Conservation (phyloP, 257 asterid genomes). For the Misopates orontium region DNA sequence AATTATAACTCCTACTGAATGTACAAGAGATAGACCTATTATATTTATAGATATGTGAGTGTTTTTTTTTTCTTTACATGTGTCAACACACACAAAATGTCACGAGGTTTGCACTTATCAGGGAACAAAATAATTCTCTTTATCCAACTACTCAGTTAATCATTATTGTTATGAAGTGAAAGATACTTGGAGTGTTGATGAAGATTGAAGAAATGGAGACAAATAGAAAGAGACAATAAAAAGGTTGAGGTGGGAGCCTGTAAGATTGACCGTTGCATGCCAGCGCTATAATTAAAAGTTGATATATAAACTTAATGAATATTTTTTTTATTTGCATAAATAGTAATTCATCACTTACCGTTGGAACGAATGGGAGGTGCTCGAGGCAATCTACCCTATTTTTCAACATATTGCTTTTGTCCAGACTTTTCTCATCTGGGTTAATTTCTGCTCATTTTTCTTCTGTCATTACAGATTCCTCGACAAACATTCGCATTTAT, state of each 20-base stretch:
- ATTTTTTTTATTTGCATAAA: neutral
- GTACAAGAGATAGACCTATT: too few relatives aligned
- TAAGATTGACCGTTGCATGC: slow-evolving; percentile 20
- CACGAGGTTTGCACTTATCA: neutral
- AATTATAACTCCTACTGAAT: too few relatives aligned
- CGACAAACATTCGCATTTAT: too few relatives aligned
- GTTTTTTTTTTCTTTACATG: too few relatives aligned
- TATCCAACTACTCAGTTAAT: neutral
- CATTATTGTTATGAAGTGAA: slow-evolving; percentile 2
- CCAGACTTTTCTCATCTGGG: too few relatives aligned
- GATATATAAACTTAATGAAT: neutral
- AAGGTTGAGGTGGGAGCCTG: slow-evolving; percentile 43
- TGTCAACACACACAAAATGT: too few relatives aligned
- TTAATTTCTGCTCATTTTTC: neutral
- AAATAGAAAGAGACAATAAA: slow-evolving; percentile 40
- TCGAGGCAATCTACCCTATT: slow-evolving; percentile 37
- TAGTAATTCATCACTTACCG: slow-evolving; percentile 47
- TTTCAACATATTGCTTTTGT: neutral
- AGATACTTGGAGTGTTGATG: slow-evolving; percentile 30
- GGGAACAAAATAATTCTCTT: neutral
- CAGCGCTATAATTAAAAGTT: neutral
- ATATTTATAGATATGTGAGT: too few relatives aligned
- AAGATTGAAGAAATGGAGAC: slow-evolving; percentile 39
- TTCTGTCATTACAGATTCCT: neutral
- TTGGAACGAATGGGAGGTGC: slow-evolving; percentile 46